These are phyloP conservation scores for Exophiala alcalophila DNA, from an alignment of 2,329 filamentous ascomycete genomes.

Conservation along the genomic window DNA sequence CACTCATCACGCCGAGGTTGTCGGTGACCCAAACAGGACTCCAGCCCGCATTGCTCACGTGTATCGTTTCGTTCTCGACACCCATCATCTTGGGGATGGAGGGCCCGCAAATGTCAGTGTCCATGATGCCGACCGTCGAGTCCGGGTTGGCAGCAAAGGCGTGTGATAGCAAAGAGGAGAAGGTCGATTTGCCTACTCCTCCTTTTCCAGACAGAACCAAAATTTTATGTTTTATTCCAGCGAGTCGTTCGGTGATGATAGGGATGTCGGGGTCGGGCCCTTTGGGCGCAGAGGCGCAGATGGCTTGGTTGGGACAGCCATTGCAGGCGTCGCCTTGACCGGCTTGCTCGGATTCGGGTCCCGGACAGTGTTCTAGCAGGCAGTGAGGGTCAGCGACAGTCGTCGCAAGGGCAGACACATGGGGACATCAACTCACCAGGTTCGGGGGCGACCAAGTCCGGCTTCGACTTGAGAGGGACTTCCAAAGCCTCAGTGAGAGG, in stretches of 20 bases:
- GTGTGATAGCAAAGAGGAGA: constrained; percentile 82
- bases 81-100: constrained; percentile 99
- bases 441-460: constrained; percentile 86
- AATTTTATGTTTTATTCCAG: constrained; percentile 83
- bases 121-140: constrained; percentile 87
- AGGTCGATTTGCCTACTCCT: constrained; percentile 94
- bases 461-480: constrained; percentile 72
- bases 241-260: constrained; percentile 77
- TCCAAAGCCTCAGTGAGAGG: constrained; percentile 68
- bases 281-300: constrained; percentile 91
- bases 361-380: constrained; percentile 82
- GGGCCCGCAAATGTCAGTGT: constrained; percentile 95
- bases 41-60: constrained; percentile 85
- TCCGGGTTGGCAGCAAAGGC: constrained; percentile 80
- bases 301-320: constrained; percentile 91
- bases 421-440: constrained; percentile 53
- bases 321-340: constrained; percentile 76
- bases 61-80: constrained; percentile 78
- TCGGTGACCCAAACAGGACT: constrained; percentile 93
- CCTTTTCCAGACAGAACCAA: constrained; percentile 92
- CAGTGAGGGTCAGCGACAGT: constrained; percentile 5
- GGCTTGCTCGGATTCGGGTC: constrained; percentile 58
- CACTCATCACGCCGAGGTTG: constrained; percentile 92
- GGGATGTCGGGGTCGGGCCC: constrained; percentile 93
- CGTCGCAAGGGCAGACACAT: not conserved